Evolutionary conservation across 805 yeast genomes (phyloP), one percentile per base, ranked within the genome.

Genomic region (Schizosaccharomyces cryophilus): DNA sequence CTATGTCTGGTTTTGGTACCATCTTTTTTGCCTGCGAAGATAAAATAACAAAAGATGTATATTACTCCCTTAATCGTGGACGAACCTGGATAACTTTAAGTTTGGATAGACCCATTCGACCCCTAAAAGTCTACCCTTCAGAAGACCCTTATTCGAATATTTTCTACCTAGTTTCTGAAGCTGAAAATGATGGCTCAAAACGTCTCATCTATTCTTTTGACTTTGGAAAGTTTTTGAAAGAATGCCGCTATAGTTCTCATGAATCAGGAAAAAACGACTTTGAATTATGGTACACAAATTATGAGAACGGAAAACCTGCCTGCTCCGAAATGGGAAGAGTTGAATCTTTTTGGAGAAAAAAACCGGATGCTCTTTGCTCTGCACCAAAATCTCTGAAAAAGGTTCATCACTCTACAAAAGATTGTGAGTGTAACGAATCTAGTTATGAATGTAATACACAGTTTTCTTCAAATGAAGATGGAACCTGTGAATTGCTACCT

Each of bases 1-100:
- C 81, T 1, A 81, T 80, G 71, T 95, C 90, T 58, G 94, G 87
- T 69, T 79, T 78, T 62, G 95, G 95, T 42, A 84, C 86, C 66
- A 69, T 87, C 11, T 77, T 85, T 19, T 69, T 84, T 1, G 84
- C 86, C 1, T 69, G 79, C 4, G 66, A 68, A 0, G 74, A 74
- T 61, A 70, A 72, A 13, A 68, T 69, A 4, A 67, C 71, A n/a
- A 65, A 70, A n/a, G 71, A 70, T 42, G 65, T 75, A 54, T 73
- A 69, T 61, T 87, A 75, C 66, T 82, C 94, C 0, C 67, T 82
- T 15, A 89, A 87, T 68, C 87, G 84, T 67, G 95, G 95, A 55
- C 68, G 73, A 42, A 69, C 82, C 2, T 87, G 93, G 89, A 63
- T 68, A 4, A 74, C 73, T 47, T 71, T 73, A 40, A 73, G 76